Evolutionary conservation across 1,139 yeast species (phyloP).

Genomic region (Geotrichum europaeum): DNA sequence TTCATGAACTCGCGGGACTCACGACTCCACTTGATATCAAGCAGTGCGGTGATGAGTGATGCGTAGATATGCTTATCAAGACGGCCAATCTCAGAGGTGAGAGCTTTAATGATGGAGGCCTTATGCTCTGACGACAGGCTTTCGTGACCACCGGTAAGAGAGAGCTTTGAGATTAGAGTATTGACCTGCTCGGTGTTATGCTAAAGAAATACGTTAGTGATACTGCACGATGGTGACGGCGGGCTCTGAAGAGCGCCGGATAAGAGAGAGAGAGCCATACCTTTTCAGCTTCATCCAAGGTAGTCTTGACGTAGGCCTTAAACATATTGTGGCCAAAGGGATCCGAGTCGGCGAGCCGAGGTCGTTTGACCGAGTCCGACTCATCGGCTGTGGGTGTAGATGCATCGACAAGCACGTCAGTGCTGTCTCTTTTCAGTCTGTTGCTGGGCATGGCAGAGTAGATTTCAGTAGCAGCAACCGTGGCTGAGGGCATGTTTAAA

Average conservation of each 20-base stretch:
- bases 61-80: conserved; percentile 44
- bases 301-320: conserved; percentile 57
- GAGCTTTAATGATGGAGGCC: conserved; percentile 40
- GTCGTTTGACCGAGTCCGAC: conserved; percentile 4
- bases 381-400: neutral
- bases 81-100: conserved; percentile 49
- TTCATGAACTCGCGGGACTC: conserved; percentile 39
- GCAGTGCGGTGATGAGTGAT: conserved; percentile 45
- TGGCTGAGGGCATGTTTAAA: conserved; percentile 7
- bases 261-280: conserved; percentile 35
- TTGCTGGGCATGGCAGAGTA: neutral
- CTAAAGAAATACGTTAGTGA: conserved; percentile 22
- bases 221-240: conserved; percentile 9
- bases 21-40: conserved; percentile 55
- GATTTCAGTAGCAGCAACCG: conserved; percentile 3
- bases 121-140: conserved; percentile 41
- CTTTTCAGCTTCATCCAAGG: conserved; percentile 61
- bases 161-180: conserved; percentile 42
- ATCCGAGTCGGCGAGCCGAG: neutral
- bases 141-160: conserved; percentile 41
- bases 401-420: conserved; percentile 5
- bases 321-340: conserved; percentile 45
- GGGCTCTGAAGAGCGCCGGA: neutral
- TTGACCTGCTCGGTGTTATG: conserved; percentile 42
- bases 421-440: conserved; percentile 11